Conservation (phyloP, 2,329 filamentous ascomycete genomes). For the Claviceps sp. region DNA sequence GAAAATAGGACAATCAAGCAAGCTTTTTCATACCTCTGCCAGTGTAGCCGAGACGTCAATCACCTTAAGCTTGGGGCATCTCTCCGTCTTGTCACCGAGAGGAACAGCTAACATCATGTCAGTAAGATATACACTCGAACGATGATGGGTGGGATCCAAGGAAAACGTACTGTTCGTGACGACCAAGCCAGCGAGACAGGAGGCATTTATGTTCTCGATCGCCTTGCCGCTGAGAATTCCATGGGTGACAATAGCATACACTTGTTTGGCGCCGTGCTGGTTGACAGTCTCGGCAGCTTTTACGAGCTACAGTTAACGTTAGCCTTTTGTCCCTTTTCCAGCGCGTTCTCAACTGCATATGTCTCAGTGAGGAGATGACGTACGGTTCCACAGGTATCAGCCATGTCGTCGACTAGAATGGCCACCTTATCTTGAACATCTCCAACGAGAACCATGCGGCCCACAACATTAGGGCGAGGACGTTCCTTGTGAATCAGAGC, state of each 20-base stretch:
- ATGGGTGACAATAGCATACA: slow-evolving; percentile 91
- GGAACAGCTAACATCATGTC: slow-evolving; percentile 21
- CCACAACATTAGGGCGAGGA: slow-evolving; percentile 72
- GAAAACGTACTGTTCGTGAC: slow-evolving; percentile 68
- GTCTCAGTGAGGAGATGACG: slow-evolving; percentile 2
- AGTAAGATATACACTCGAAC: slow-evolving; percentile 7
- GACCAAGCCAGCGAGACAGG: slow-evolving; percentile 63
- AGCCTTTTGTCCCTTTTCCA: neutral
- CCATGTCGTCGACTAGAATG: slow-evolving; percentile 97
- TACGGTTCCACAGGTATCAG: slow-evolving; percentile 79
- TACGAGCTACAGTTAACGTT: slow-evolving; percentile 25
- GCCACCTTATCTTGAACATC: slow-evolving; percentile 84
- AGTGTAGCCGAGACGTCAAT: slow-evolving; percentile 84
- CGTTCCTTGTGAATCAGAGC: slow-evolving; percentile 96
- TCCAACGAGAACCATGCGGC: slow-evolving; percentile 86
- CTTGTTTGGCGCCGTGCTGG: slow-evolving; percentile 72
- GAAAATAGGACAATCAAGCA: neutral
- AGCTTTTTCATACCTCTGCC: slow-evolving; percentile 34
- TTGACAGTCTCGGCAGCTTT: slow-evolving; percentile 87
- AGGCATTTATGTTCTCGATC: slow-evolving; percentile 72
- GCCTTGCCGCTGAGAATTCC: slow-evolving; percentile 82
- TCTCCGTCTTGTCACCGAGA: slow-evolving; percentile 62
- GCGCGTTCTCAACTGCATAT: neutral
- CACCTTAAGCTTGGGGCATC: slow-evolving; percentile 69
- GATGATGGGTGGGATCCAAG: neutral